Evolutionary conservation across 306 rosid species (phyloP).

Genomic region (Acacia acuminata): DNA sequence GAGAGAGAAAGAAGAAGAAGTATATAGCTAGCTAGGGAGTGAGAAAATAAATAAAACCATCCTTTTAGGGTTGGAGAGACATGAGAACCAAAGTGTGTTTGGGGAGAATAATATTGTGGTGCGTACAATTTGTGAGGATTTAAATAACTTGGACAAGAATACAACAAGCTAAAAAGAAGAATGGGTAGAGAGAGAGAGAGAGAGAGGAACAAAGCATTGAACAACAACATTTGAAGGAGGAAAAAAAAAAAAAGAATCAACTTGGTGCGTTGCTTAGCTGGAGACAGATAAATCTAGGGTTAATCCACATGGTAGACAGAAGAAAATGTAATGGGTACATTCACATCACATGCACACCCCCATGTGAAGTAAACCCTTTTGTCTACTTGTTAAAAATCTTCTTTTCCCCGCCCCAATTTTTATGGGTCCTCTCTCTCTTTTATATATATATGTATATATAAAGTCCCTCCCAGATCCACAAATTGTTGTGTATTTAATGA

Average conservation of each 20-base stretch:
- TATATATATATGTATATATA: background rate
- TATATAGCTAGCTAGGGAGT: background rate
- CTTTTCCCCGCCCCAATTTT: background rate
- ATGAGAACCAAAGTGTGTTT: slow-evolving; percentile 4
- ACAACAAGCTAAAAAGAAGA: slow-evolving; percentile 9
- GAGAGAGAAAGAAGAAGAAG: too few species aligned
- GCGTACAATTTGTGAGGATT: slow-evolving; percentile 25
- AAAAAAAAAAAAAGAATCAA: slow-evolving; percentile 36
- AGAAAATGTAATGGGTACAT: slow-evolving; percentile 67
- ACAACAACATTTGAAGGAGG: background rate
- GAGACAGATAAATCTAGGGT: slow-evolving; percentile 80
- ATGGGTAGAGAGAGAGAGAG: slow-evolving; percentile 2
- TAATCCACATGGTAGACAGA: slow-evolving; percentile 88
- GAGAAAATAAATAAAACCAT: slow-evolving; percentile 9
- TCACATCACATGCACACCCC: slow-evolving; percentile 83
- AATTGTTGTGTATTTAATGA: slow-evolving; percentile 31
- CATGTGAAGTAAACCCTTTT: slow-evolving; percentile 79
- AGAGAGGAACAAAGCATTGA: background rate
- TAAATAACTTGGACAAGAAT: slow-evolving; percentile 29
- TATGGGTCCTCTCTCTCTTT: slow-evolving; percentile 16
- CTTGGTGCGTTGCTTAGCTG: slow-evolving; percentile 80
- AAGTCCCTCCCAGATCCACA: slow-evolving; percentile 36
- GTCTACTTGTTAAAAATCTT: slow-evolving; percentile 51
- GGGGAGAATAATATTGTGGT: slow-evolving; percentile 22
- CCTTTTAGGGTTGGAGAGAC: background rate